Evolutionary conservation across 2,329 filamentous ascomycete species (phyloP), one percentile per base, ranked within the genome.

Genomic region (Basipetospora chlamydospora): DNA sequence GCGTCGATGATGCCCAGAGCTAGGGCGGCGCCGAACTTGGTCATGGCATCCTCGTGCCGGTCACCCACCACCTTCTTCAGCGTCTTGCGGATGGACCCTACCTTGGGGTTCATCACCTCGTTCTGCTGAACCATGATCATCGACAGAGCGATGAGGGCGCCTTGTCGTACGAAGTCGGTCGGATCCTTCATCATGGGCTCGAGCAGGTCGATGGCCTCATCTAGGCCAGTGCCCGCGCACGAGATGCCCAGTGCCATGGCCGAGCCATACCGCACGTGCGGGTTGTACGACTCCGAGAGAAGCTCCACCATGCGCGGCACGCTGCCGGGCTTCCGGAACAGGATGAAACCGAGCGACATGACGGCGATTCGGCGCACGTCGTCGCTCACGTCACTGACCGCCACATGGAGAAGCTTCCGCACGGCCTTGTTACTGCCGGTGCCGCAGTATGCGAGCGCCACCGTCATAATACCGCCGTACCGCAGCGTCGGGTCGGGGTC

Each of bases 111-210:
- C 84, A 95, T 93, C 20, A 80, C 80, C 60, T 98, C 90, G 50
- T 96, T 98, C 57, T 96, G 90, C 61, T 98, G 90, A n/a, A 95
- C 83, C 70, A 98, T 79, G 49, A 98, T 94, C 90, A 98, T 98
- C 41, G 90, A 76, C 40, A 96, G 69, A 3, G 90, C 76, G 48
- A 98, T 96, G 44, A 96, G 67, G 28, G 90, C 88, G 53, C 92
- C 90, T 59, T 98, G 90, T 47, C 92, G 80, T 36, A 98, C 90
- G 55, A 98, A 98, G 62, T 98, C 90, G 40, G 87, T 93, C 6
- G 90, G 92, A 49, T 98, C 90, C 67, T 96, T 98, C 66, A 95
- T 87, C 90, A 98, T 98, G 13, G 90, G 90, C 64, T 98, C 90
- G 4, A 98, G 70, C 13, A 98, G 70, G 50, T 98, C 90, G 43